Evolutionary conservation across 2,329 filamentous ascomycete genomes (phyloP).

Genomic region (Coniosporium tulheliwenetii): DNA sequence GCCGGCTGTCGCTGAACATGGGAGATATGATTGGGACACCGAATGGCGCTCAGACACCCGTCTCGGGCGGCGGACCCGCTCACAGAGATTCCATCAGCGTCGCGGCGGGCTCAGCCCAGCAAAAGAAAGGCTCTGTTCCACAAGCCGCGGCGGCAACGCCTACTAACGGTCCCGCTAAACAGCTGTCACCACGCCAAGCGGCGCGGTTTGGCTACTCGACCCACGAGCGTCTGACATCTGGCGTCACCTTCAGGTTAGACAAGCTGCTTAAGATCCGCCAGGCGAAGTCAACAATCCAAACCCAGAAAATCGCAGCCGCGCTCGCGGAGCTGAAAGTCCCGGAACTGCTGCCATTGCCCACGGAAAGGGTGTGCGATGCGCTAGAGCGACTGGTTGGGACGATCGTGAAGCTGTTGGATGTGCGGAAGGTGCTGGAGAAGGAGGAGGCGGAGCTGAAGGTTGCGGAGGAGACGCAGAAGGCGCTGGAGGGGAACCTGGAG

Average conservation of each 20-base stretch:
- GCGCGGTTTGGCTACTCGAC: conserved; percentile 64
- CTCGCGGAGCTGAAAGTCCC: conserved; percentile 59
- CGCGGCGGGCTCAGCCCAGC: conserved; percentile 15
- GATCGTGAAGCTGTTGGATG: conserved; percentile 54
- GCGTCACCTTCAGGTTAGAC: conserved; percentile 80
- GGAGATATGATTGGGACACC: conserved; percentile 12
- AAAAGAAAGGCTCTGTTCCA: conserved; percentile 23
- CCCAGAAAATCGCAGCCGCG: conserved; percentile 56
- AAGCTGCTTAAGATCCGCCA: conserved; percentile 64
- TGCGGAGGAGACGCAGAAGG: conserved; percentile 18
- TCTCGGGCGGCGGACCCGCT: conserved; percentile 8
- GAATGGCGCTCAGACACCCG: conserved; percentile 5
- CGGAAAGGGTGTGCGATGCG: conserved; percentile 50
- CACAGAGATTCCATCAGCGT: conserved; percentile 30
- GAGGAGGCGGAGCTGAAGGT: conserved; percentile 53
- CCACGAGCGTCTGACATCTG: conserved; percentile 70
- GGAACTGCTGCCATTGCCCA: conserved; percentile 56
- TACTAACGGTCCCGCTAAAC: conserved; percentile 29
- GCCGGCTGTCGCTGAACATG: conserved; percentile 22
- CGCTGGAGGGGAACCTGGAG: conserved; percentile 3
- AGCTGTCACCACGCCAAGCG: conserved; percentile 62
- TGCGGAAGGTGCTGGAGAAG: conserved; percentile 61
- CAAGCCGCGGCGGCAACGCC: conserved; percentile 1
- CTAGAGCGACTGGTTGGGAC: conserved; percentile 57
- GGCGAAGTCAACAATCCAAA: conserved; percentile 62